Conservation (phyloP, 78 protist species). For the Dictyostelium firmibasis region DNA sequence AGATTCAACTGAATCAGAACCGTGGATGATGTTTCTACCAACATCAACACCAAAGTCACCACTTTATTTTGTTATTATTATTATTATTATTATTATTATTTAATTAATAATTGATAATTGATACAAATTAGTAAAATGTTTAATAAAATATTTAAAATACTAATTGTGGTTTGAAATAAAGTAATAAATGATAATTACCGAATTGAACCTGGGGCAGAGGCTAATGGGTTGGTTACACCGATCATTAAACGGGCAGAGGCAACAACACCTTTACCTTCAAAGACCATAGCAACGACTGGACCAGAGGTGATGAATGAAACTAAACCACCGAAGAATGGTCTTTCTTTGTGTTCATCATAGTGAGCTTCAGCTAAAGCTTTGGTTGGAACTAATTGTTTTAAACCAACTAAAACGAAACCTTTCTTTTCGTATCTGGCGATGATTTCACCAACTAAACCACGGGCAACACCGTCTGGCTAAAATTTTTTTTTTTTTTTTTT, state of each 20-base stretch:
- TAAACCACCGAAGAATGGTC: conserved; percentile 87
- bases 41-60: conserved; percentile 82
- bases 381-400: conserved; percentile 84
- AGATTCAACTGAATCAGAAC: conserved; percentile 82
- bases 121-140: neutral
- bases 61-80: neutral
- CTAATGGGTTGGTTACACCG: conserved; percentile 87
- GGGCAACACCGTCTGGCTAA: conserved; percentile 90
- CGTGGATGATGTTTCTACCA: conserved; percentile 89
- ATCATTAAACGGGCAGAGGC: conserved; percentile 75
- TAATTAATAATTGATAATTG: too few species aligned
- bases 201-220: conserved; percentile 88
- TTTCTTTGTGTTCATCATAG: conserved; percentile 82
- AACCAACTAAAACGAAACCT: conserved; percentile 89
- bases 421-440: conserved; percentile 90
- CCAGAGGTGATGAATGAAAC: conserved; percentile 85
- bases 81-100: neutral
- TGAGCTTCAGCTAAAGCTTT: conserved; percentile 81
- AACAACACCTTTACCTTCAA: conserved; percentile 91
- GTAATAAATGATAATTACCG: conserved; percentile 31
- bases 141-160: too few species aligned
- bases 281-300: conserved; percentile 92
- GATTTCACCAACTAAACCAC: conserved; percentile 91
- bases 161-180: too few species aligned
- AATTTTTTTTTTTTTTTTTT: neutral